phyloP scores from a whole-genome alignment of 108 stramenopile species.

The Skeletonema potamos region DNA sequence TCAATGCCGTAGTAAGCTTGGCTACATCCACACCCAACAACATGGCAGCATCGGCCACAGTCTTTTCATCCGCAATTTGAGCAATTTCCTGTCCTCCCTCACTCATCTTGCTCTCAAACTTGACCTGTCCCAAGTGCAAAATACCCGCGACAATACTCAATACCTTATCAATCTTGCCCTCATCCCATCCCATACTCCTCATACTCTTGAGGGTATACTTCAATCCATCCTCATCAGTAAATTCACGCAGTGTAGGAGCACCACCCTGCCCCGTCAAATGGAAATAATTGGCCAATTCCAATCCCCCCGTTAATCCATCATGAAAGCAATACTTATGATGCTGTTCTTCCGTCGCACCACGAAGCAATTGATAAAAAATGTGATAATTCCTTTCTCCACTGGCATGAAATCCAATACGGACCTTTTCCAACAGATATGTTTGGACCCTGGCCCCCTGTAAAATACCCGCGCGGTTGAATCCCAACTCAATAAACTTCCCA shows the following conservation, averaged over 20 bases:
- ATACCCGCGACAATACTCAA: conserved; percentile 84
- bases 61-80: conserved; percentile 61
- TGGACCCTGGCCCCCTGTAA: conserved; percentile 93
- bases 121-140: conserved; percentile 88
- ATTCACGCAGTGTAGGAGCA: conserved; percentile 81
- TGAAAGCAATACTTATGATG: conserved; percentile 78
- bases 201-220: conserved; percentile 84
- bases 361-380: conserved; percentile 93
- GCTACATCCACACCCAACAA: conserved; percentile 83
- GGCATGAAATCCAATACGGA: conserved; percentile 89
- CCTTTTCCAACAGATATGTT: conserved; percentile 98
- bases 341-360: conserved; percentile 83
- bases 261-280: conserved; percentile 89
- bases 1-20: conserved; percentile 74
- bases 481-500: conserved; percentile 98
- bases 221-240: conserved; percentile 90
- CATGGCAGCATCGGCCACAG: conserved; percentile 64
- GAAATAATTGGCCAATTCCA: conserved; percentile 76
- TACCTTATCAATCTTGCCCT: conserved; percentile 69
- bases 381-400: conserved; percentile 92
- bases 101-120: conserved; percentile 66
- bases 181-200: conserved; percentile 77
- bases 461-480: conserved; percentile 88
- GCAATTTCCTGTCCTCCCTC: conserved; percentile 70
- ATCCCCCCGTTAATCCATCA: conserved; percentile 77